Base-by-base conservation (phyloP, 106 monocot genomes). In the Iris macrosiphon region DNA sequence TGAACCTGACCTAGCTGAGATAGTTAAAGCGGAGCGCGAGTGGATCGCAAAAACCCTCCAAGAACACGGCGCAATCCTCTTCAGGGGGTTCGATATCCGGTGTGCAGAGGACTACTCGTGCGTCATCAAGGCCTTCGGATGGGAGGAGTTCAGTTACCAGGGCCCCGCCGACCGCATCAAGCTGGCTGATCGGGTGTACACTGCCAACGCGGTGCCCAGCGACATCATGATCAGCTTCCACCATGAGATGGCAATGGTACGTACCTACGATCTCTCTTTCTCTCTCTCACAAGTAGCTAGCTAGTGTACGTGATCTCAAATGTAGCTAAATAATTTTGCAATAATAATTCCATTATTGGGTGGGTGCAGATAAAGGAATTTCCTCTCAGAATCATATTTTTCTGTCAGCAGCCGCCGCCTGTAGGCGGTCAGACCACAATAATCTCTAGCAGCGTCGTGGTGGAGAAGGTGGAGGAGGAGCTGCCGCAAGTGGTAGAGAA, bases 201-300 rank as follows among this genome's bases (percentile, higher is more conserved):
- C 74, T 16, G 33, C 61, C 19, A 74, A 45, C 44, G 53, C 66
- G 2, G 61, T 33, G 2, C 67, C 74, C 6, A 34, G 47, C 3
- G 20, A 74, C 28, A 8, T 26, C 10, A 28, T 49, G 52, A 60
- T 74, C 48, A 23, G 14, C 38, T 74, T 74, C 60, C 74, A 74
- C 54, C 74, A 74, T 27, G 74, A 74, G 20, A 74, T 74, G 74
- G 50, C 74, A 1, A 24, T 67, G 52, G 65, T 60, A 40, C n/a
- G n/a, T n/a, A n/a, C n/a, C n/a, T n/a, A n/a, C n/a, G n/a, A n/a
- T n/a, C n/a, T n/a, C n/a, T n/a, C n/a, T n/a, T n/a, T n/a, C n/a
- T n/a, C n/a, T n/a, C n/a, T n/a, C n/a, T n/a, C n/a, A n/a, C n/a
- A n/a, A n/a, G n/a, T n/a, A n/a, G n/a, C n/a, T n/a, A n/a, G n/a